Evolutionary conservation across 768 basidiomycete genomes (phyloP).

Genomic region (Psilocybe subaeruginosa): DNA sequence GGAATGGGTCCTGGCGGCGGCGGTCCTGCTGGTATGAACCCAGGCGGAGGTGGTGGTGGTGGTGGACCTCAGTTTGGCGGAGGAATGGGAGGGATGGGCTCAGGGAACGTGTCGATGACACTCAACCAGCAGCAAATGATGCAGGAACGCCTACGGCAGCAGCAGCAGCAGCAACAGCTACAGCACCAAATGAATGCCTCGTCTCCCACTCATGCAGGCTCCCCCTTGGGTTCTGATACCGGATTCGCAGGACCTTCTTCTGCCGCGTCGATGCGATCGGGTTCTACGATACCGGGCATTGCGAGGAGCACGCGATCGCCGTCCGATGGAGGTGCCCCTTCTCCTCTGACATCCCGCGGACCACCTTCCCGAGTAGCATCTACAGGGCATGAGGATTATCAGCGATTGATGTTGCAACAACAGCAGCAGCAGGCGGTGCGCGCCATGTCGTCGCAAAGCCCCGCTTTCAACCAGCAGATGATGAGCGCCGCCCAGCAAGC

Average conservation of each 20-base stretch:
- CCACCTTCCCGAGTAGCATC: constrained; percentile 38
- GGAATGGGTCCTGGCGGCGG: constrained; percentile 14
- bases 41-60: constrained; percentile 16
- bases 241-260: constrained; percentile 22
- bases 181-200: constrained; percentile 27
- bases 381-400: constrained; percentile 57
- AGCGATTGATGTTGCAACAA: constrained; percentile 54
- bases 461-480: constrained; percentile 39
- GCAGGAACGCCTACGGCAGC: constrained; percentile 41
- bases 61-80: constrained; percentile 11
- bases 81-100: constrained; percentile 23
- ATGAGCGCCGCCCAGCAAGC: constrained; percentile 21
- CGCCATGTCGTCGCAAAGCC: constrained; percentile 36
- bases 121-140: constrained; percentile 38
- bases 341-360: constrained; percentile 53
- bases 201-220: constrained; percentile 46
- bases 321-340: constrained; percentile 55
- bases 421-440: constrained; percentile 42
- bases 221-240: constrained; percentile 45
- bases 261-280: constrained; percentile 23
- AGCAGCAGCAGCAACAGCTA: constrained; percentile 39
- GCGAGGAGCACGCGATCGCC: constrained; percentile 77
- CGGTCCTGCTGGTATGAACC: constrained; percentile 18
- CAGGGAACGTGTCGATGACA: constrained; percentile 31
- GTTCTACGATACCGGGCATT: constrained; percentile 66